Percentiles rank a stretch among this genome's conserved stretches.
Conservation (phyloP, 495 filamentous ascomycete genomes). For the Glarea lozoyensis region DNA sequence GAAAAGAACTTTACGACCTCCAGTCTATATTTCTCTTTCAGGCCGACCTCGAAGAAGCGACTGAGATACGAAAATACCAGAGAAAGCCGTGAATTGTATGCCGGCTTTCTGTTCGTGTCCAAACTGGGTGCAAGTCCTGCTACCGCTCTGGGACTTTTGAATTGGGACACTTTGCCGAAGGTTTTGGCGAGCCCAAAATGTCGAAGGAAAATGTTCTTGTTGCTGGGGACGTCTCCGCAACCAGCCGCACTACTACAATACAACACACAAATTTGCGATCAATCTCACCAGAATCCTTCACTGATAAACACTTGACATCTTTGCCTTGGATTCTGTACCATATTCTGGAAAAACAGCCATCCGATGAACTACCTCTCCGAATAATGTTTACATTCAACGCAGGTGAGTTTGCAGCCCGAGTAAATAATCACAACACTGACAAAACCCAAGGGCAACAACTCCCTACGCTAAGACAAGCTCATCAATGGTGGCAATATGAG, state of each 20-base stretch:
- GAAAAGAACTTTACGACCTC: no score
- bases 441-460: constrained; percentile 9
- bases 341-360: constrained; percentile 2
- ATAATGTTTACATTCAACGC: constrained; percentile 19
- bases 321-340: constrained; percentile 11
- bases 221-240: neutral
- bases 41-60: no score
- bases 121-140: neutral
- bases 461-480: constrained; percentile 5
- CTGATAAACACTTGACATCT: neutral
- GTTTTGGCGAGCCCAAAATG: neutral
- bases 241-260: neutral
- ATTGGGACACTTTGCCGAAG: no score
- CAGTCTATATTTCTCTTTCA: no score
- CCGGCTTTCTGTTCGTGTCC: no score
- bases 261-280: neutral
- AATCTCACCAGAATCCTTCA: neutral
- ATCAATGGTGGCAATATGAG: constrained; percentile 12
- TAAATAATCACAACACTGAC: neutral
- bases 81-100: no score
- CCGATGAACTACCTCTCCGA: constrained; percentile 7
- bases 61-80: no score
- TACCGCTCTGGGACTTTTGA: neutral
- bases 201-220: neutral
- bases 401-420: constrained; percentile 1